These are phyloP conservation scores for Termitomyces sp. DNA, from an alignment of 1,284 basidiomycete genomes.

Conservation along the genomic window DNA sequence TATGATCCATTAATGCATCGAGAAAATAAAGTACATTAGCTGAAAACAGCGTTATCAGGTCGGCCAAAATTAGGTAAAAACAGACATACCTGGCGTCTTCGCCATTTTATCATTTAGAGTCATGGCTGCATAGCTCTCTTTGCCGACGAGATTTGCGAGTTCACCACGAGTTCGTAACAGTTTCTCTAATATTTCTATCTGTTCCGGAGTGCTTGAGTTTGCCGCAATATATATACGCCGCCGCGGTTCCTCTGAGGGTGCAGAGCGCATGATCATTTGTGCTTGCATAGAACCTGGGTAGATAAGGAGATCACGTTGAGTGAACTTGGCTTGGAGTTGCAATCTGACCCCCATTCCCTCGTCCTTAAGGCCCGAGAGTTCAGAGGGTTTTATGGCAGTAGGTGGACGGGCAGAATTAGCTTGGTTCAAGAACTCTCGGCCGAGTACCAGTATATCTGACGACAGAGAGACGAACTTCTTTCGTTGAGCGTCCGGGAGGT, in stretches of 20 bases:
- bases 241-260: slow-evolving; percentile 78
- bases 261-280: slow-evolving; percentile 87
- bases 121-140: slow-evolving; percentile 80
- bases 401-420: slow-evolving; percentile 57
- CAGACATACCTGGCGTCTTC: slow-evolving; percentile 67
- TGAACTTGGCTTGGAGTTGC: slow-evolving; percentile 68
- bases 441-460: slow-evolving; percentile 88
- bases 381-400: slow-evolving; percentile 59
- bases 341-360: slow-evolving; percentile 64
- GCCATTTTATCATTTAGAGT: slow-evolving; percentile 93
- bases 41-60: slow-evolving; percentile 24
- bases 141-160: slow-evolving; percentile 78
- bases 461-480: slow-evolving; percentile 85
- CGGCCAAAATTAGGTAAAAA: slow-evolving; percentile 10
- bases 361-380: slow-evolving; percentile 65
- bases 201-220: slow-evolving; percentile 64
- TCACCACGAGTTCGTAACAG: slow-evolving; percentile 73
- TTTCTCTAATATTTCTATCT: slow-evolving; percentile 71
- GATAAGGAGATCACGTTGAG: slow-evolving; percentile 66
- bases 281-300: slow-evolving; percentile 85
- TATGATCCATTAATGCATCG: slow-evolving; percentile 72
- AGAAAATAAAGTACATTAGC: slow-evolving; percentile 86
- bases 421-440: slow-evolving; percentile 79
- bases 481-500: slow-evolving; percentile 76
- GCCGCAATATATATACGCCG: slow-evolving; percentile 75